Percentiles rank a stretch among this genome's conserved stretches.
phyloP scores from a whole-genome alignment of 2,329 filamentous ascomycete genomes.

The Orbilia oligospora region DNA sequence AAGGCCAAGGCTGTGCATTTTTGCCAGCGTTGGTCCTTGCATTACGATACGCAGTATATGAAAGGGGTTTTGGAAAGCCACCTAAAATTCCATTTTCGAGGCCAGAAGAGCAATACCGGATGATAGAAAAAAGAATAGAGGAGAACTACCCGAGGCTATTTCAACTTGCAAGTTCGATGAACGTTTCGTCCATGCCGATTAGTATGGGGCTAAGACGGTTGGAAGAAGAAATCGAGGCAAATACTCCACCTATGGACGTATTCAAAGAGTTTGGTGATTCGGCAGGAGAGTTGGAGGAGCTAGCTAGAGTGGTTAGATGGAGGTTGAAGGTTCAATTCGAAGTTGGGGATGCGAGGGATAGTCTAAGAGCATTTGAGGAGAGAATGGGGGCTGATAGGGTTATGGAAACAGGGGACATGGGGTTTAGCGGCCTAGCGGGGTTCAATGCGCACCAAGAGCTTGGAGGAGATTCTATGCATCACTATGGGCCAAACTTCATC shows the following conservation, averaged over 20 bases:
- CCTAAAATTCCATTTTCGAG: neutral
- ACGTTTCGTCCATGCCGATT: conserved; percentile 6
- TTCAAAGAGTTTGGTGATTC: conserved; percentile 34
- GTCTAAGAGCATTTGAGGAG: conserved; percentile 35
- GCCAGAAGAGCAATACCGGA: neutral
- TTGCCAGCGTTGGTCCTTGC: conserved; percentile 30
- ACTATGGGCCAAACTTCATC: no score
- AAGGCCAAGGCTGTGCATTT: conserved; percentile 32
- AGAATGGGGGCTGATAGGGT: conserved; percentile 23
- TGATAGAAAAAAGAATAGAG: neutral
- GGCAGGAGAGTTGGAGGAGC: conserved; percentile 31
- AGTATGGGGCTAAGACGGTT: conserved; percentile 14
- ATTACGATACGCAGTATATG: conserved; percentile 35
- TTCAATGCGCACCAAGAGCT: neutral
- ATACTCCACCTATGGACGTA: neutral
- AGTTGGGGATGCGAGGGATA: neutral
- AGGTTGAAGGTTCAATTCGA: conserved; percentile 46
- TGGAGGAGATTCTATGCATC: neutral
- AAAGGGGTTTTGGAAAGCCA: neutral
- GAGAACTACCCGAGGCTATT: conserved; percentile 18
- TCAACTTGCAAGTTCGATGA: conserved; percentile 10
- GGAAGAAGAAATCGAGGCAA: neutral
- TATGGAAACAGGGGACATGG: neutral
- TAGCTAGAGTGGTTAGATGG: conserved; percentile 39
- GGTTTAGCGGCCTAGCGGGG: neutral